phyloP scores from a whole-genome alignment of 371 early-diverging fungal genomes.

The Zychaea mexicana region DNA sequence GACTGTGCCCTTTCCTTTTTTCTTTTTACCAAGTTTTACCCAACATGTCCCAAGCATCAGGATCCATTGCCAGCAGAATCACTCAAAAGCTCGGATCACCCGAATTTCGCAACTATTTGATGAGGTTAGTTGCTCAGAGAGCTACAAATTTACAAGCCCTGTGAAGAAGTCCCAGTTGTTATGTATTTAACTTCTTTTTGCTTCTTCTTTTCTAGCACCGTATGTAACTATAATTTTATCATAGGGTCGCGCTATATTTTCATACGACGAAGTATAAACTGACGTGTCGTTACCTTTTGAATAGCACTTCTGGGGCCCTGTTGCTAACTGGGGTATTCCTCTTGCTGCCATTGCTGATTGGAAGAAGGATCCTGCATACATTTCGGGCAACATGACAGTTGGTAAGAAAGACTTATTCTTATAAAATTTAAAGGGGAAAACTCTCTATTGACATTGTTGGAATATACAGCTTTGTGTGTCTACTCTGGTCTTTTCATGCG shows the following conservation, averaged over 20 bases:
- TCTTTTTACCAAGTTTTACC: slow-evolving; percentile 12
- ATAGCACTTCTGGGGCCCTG: slow-evolving; percentile 94
- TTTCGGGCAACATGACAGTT: slow-evolving; percentile 93
- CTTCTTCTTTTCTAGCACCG: slow-evolving; percentile 37
- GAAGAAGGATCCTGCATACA: slow-evolving; percentile 89
- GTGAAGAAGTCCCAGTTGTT: too few species aligned
- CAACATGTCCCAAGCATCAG: slow-evolving; percentile 56
- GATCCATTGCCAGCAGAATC: slow-evolving; percentile 60
- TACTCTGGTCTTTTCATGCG: slow-evolving; percentile 96
- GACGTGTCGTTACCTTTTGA: too few species aligned
- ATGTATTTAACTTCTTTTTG: slow-evolving; percentile 1
- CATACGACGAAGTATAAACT: slow-evolving; percentile 3
- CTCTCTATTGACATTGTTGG: too few species aligned
- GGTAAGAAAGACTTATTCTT: too few species aligned
- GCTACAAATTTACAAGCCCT: too few species aligned
- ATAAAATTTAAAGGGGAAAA: too few species aligned
- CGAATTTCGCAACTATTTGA: slow-evolving; percentile 80
- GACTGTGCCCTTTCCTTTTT: not conserved
- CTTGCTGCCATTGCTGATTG: slow-evolving; percentile 94
- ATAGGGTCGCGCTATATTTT: not conserved
- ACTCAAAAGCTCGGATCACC: slow-evolving; percentile 62
- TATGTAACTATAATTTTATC: slow-evolving; percentile 33
- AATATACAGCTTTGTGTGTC: slow-evolving; percentile 58
- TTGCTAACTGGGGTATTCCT: slow-evolving; percentile 98
- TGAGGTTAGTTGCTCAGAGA: slow-evolving; percentile 67